phyloP scores from a whole-genome alignment of 1,139 yeast species.

The Zygosaccharomyces pseudobailii region DNA sequence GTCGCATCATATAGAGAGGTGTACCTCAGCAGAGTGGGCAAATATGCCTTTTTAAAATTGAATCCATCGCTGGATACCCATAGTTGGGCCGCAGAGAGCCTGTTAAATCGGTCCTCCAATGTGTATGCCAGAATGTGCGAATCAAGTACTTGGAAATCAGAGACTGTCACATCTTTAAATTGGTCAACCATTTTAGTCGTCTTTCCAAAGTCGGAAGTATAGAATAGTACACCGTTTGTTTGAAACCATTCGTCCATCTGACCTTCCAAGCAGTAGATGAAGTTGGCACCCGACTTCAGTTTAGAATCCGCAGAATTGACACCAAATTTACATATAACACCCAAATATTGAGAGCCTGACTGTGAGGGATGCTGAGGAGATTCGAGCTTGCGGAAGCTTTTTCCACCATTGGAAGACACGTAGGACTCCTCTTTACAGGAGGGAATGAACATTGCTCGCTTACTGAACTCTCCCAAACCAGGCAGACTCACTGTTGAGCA shows the following conservation, averaged over 20 bases:
- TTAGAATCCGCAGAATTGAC: conserved; percentile 10
- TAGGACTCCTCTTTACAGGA: conserved; percentile 1
- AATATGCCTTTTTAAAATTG: conserved; percentile 21
- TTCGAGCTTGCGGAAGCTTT: conserved; percentile 13
- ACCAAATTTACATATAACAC: conserved; percentile 3
- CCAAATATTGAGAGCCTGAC: not conserved
- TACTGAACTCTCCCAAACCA: not conserved
- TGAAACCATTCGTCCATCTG: not conserved
- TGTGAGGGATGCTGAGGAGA: not conserved
- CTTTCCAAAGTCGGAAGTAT: conserved; percentile 17
- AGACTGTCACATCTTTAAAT: conserved; percentile 19
- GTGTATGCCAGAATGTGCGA: conserved; percentile 24
- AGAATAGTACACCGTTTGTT: conserved; percentile 6
- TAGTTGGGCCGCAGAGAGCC: conserved; percentile 18
- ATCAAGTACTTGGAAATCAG: conserved; percentile 13
- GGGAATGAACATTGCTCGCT: not conserved
- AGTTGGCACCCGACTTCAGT: conserved; percentile 10
- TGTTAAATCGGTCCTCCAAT: conserved; percentile 25
- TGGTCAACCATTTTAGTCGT: conserved; percentile 12
- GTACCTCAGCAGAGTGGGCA: conserved; percentile 26
- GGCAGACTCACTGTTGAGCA: conserved; percentile 2
- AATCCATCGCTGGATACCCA: conserved; percentile 29
- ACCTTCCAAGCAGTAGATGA: conserved; percentile 11
- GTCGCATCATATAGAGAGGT: not conserved
- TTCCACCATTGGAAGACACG: conserved; percentile 20